Percentiles rank a stretch among this genome's conserved stretches.
phyloP scores from a whole-genome alignment of 306 rosid genomes.

The Trichosanthes truncata region DNA sequence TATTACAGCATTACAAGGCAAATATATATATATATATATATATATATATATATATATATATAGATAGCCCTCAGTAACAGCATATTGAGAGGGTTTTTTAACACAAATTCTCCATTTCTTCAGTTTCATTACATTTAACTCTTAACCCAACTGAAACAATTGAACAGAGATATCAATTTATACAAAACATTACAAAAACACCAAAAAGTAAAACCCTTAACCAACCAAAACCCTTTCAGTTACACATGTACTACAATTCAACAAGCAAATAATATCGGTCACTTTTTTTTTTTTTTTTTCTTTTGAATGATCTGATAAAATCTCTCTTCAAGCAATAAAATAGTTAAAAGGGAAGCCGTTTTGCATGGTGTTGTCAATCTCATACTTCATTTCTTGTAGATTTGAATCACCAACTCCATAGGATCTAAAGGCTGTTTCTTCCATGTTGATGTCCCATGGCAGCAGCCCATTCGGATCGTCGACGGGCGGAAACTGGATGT shows the following conservation, averaged over 20 bases:
- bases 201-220: not conserved
- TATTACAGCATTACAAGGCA: no score
- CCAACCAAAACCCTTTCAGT: not conserved
- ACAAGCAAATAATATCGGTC: not conserved
- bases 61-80: no score
- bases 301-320: not conserved
- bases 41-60: no score
- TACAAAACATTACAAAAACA: not conserved
- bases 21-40: no score
- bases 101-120: no score
- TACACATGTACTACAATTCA: not conserved
- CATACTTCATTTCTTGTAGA: not conserved
- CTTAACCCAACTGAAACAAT: no score
- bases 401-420: slow-evolving; percentile 6
- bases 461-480: not conserved
- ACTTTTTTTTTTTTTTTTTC: not conserved
- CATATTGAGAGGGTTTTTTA: no score
- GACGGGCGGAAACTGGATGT: not conserved
- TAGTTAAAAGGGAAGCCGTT: not conserved
- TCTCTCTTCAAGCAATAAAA: not conserved
- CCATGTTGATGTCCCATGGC: slow-evolving; percentile 1
- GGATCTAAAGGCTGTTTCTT: not conserved
- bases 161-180: not conserved
- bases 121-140: no score
- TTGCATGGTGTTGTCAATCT: not conserved